phyloP scores from a whole-genome alignment of 441 rosid genomes.

The Populus hybrid region DNA sequence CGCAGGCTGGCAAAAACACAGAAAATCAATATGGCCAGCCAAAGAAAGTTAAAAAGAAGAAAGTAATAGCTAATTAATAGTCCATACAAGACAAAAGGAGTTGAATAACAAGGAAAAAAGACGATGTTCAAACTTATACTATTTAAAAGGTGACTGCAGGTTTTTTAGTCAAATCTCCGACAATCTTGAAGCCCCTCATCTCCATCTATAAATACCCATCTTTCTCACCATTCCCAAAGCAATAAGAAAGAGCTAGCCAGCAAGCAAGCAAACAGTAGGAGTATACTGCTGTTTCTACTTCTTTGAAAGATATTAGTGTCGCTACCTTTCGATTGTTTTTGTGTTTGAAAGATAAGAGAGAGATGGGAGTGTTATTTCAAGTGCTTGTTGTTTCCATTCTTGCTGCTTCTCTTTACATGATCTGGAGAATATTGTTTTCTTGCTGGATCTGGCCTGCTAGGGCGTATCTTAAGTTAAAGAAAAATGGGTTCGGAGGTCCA shows the following conservation, averaged over 20 bases:
- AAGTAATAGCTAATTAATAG: not conserved
- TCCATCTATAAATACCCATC: slow-evolving; percentile 33
- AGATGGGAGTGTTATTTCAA: slow-evolving; percentile 20
- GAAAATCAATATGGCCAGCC: too few relatives aligned
- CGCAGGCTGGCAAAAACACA: not conserved
- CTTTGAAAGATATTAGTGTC: not conserved
- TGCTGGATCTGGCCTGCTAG: slow-evolving; percentile 63
- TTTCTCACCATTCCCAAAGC: not conserved
- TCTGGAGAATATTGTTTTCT: slow-evolving; percentile 37
- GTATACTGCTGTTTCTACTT: not conserved
- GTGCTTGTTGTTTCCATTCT: slow-evolving; percentile 15
- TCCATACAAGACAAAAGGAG: not conserved
- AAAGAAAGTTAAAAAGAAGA: too few relatives aligned
- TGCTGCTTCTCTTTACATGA: slow-evolving; percentile 24
- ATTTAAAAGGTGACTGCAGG: not conserved
- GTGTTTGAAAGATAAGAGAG: slow-evolving; percentile 11
- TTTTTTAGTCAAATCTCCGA: slow-evolving; percentile 24
- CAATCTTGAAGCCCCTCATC: slow-evolving; percentile 11
- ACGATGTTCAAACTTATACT: slow-evolving; percentile 10
- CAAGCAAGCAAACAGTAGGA: not conserved
- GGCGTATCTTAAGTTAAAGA: slow-evolving; percentile 51
- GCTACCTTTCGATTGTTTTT: not conserved
- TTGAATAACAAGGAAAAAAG: not conserved
- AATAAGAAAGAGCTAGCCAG: too few relatives aligned
- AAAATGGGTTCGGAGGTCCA: slow-evolving; percentile 74